Evolutionary conservation across 2,329 filamentous ascomycete species (phyloP), one percentile per base, ranked within the genome.

Genomic region (Pseudomassariella vexata): DNA sequence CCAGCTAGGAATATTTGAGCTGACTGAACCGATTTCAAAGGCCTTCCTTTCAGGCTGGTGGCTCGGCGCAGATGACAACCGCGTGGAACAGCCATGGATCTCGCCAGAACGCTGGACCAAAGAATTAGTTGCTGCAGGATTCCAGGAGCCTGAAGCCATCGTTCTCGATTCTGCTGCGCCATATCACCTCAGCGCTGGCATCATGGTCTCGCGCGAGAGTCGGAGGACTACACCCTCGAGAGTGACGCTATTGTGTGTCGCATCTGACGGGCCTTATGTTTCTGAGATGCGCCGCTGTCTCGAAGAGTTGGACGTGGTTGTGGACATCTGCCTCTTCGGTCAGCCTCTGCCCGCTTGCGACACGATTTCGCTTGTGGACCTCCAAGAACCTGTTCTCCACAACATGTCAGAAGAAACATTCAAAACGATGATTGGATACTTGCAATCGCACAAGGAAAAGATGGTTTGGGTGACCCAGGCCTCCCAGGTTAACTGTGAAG

Each of bases 31-130:
- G n/a, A n/a, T n/a, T n/a, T n/a, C n/a, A n/a, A n/a, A n/a, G n/a
- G n/a, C n/a, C n/a, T n/a, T n/a, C n/a, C n/a, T n/a, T n/a, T n/a
- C n/a, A n/a, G 36, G 36, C 7, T 38, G 36, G 36, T 38, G 36
- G 36, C 10, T 24, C 11, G 28, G 26, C 5, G 19, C 12, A 4
- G 23, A 30, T n/a, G 19, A 28, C 9, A 21, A 19, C 23, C 26
- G 36, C 9, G 12, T 14, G 7, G 22, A 30, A 18, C 14, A 16
- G 18, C 36, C 36, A 4, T 17, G 18, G 4, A 5, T 38, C 12
- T 9, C 15, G 15, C 27, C 22, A 20, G 36, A 26, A 9, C 23
- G 11, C 11, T 38, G 36, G 36, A 15, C 30, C 11, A 5, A 6
- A 9, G 25, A 27, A 14, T 16, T 38, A 14, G 23, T 19, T n/a